Base-by-base conservation (phyloP, 2,329 filamentous ascomycete species). In the Fusarium ambrosium region DNA sequence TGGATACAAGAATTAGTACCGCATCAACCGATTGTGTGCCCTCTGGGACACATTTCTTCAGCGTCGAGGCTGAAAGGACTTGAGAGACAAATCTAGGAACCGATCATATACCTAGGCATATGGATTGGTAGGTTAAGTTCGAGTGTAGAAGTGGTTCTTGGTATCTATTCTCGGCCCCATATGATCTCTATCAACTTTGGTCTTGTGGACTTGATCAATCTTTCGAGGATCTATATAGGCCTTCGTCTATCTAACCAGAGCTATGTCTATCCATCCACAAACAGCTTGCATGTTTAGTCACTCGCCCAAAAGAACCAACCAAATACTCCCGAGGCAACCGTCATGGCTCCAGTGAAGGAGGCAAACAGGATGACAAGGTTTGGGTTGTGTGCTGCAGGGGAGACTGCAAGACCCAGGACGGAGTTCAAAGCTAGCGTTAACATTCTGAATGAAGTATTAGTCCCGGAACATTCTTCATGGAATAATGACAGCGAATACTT, bases 351-450 rank as follows among this genome's bases (percentile, higher is more conserved):
- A 8, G 56, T 24, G 13, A 60, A 60, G 22, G 36, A 41, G 18
- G 56, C 24, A 22, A 60, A 60, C 56, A 60, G 20, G 34, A 60
- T 60, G 22, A 60, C 56, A 3, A 60, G 56, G 29, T 60, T 60
- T 27, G 56, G 56, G 18, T 60, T 60, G 18, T 60, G 32, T 2
- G 56, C 56, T n/a, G 56, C 56, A n/a, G 56, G 56, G 41, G 56
- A 60, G 22, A 60, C 56, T 8, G 56, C 56, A 11, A 60, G 56
- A 16, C 56, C 56, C 9, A 60, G 36, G n/a, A 60, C 34, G 3
- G 56, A 60, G 36, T 60, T 60, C 24, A 60, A 41, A 27, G 56
- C 56, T 18, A 60, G n/a, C 10, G 56, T 60, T 9, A 60, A 20
- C 56, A 60, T 60, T 7, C 56, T 60, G 22, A 36, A 58, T n/a